phyloP scores from a whole-genome alignment of 345 rosid genomes.

The Eucalyptus sp. region DNA sequence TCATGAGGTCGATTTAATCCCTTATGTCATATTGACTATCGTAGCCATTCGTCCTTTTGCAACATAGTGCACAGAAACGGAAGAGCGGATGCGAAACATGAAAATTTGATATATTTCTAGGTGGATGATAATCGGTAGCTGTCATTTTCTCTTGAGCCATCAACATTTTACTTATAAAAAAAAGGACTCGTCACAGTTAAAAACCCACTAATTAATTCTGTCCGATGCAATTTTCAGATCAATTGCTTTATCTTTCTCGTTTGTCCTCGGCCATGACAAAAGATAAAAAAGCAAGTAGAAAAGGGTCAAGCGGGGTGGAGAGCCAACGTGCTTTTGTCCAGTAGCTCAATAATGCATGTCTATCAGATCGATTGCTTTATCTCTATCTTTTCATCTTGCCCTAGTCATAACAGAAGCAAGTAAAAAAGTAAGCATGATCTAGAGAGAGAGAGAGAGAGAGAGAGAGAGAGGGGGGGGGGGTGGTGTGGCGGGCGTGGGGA shows the following conservation, averaged over 20 bases:
- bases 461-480: too few species aligned
- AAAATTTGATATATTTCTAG: background rate
- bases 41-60: background rate
- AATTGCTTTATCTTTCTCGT: background rate
- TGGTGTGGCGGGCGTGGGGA: too few species aligned
- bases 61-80: background rate
- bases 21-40: background rate
- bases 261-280: background rate
- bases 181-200: too few species aligned
- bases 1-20: background rate
- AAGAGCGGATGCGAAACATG: background rate
- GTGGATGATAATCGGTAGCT: background rate
- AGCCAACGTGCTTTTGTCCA: background rate
- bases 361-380: background rate
- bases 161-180: background rate
- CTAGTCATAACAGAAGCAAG: background rate
- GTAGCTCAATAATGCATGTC: background rate
- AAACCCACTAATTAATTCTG: background rate
- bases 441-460: background rate
- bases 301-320: background rate
- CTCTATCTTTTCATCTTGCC: background rate
- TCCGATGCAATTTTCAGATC: background rate
- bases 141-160: background rate
- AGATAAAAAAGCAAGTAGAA: background rate
- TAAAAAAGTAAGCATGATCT: background rate